Base-by-base conservation (phyloP, 306 rosid species). In the Spatholobus suberectus region DNA sequence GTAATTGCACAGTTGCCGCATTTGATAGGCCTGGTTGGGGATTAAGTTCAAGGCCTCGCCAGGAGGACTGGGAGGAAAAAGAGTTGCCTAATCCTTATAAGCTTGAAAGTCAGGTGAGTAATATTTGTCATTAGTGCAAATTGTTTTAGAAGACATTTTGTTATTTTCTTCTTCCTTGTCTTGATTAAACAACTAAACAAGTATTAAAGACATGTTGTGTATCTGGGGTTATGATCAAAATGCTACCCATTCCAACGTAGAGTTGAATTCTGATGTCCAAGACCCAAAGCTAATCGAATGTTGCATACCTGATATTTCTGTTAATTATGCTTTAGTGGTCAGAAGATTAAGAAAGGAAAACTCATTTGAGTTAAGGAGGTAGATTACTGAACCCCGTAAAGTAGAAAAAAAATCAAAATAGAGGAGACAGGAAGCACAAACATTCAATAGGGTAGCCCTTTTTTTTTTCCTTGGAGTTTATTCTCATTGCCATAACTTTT, bases 1-100 rank as follows among this genome's bases (percentile, higher is more conserved):
- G 88, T 67, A 92, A 94, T 83, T 92, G 97, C 79, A 66, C 87
- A 6, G 98, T 95, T 54, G 94, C 94, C 51, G 97, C 98, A 78
- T 93, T 91, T 51, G 98, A 93, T 81, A 89, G 98, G 57, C 98
- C 98, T 67, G 98, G 98, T 83, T 95, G 98, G 98, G 98, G 98
- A 85, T 83, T 93, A 68, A 93, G 92, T 63, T 89, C 98, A 85
- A 90, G 98, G 87, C 89, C 78, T 0, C 84, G 88, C 14, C 87
- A 81, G 58, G 95, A 85, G 83, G 93, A 90, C 61, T 95, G 98
- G 98, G 98, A 89, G 90, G 97, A 89, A 82, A 88, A 90, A 27
- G 92, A 90, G 72, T 82, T 90, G 92, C 90, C 92, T 55, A 95
- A 95, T 88, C 98, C 98, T 35, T 95, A 91, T 84, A 90, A 83